These are phyloP conservation scores for Hyaloperonospora arabidopsidis DNA, from an alignment of 352 stramenopile species.

Conservation along the genomic window DNA sequence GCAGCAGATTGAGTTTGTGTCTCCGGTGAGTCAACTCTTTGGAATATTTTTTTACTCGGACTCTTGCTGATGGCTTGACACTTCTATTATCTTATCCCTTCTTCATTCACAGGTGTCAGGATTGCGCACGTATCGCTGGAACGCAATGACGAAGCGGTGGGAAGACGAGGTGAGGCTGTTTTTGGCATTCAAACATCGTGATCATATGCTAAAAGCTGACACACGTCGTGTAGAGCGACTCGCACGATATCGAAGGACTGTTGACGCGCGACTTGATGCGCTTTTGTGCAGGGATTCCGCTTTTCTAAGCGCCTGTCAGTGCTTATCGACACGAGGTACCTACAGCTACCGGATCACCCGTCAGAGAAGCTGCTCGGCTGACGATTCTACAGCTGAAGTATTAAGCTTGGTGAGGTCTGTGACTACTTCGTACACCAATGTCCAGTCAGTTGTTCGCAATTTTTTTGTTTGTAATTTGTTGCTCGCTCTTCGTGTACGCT, in stretches of 20 bases:
- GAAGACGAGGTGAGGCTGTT: conserved; percentile 52
- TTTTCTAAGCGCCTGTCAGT: conserved; percentile 37
- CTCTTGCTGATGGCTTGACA: not conserved
- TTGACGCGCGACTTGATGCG: conserved; percentile 79
- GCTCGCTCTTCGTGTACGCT: conserved; percentile 21
- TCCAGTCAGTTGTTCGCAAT: conserved; percentile 8
- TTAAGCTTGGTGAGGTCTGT: not conserved
- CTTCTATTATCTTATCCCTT: not conserved
- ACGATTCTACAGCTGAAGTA: conserved; percentile 8
- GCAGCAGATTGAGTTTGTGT: conserved; percentile 65
- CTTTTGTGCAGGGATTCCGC: conserved; percentile 54
- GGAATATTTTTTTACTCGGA: not conserved
- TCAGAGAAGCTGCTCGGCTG: not conserved
- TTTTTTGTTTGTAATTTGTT: conserved; percentile 17
- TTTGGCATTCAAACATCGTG: not conserved
- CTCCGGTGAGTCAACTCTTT: conserved; percentile 29
- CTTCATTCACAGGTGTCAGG: conserved; percentile 49
- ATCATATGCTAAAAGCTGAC: not conserved
- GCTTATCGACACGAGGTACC: not conserved
- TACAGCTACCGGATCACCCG: conserved; percentile 3
- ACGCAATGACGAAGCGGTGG: conserved; percentile 57
- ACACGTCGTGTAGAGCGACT: conserved; percentile 37
- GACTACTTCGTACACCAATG: too few species aligned
- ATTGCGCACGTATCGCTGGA: conserved; percentile 67
- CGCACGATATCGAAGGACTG: conserved; percentile 72